A percentile compares a stretch with the other conserved stretches of the same genome.
Evolutionary conservation across 352 stramenopile genomes (phyloP).

Genomic region (Blastocystis sp.): DNA sequence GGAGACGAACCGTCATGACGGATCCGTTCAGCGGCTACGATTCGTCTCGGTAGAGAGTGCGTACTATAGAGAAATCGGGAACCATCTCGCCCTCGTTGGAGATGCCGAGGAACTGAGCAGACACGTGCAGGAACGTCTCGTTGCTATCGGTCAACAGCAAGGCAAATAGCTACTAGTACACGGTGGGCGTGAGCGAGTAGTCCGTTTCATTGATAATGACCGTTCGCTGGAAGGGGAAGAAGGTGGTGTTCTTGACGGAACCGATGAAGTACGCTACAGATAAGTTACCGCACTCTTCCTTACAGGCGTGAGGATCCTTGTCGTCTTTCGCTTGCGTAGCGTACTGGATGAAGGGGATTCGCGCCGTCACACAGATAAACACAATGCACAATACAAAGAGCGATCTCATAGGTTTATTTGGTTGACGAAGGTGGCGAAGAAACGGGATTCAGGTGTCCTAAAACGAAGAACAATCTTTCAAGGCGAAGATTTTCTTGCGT

Average conservation of each 20-base stretch:
- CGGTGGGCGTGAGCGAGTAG: background rate
- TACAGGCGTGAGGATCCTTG: background rate
- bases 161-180: background rate
- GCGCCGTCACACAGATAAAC: constrained; percentile 3
- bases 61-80: constrained; percentile 5
- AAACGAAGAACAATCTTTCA: constrained; percentile 32
- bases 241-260: background rate
- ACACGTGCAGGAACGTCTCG: background rate
- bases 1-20: constrained; percentile 26
- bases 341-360: constrained; percentile 23
- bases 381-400: background rate
- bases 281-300: background rate
- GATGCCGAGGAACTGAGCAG: constrained; percentile 3
- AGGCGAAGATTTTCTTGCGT: constrained; percentile 42
- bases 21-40: constrained; percentile 25
- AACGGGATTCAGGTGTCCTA: background rate
- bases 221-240: constrained; percentile 43
- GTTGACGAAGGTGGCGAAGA: background rate
- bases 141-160: background rate
- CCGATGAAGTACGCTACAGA: background rate
- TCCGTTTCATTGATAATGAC: constrained; percentile 32
- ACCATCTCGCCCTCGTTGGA: constrained; percentile 1
- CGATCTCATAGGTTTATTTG: constrained; percentile 43
- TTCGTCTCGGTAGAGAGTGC: background rate
- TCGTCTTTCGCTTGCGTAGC: background rate